Conservation (phyloP, 2,329 filamentous ascomycete species). For the Fusarium sp. region DNA sequence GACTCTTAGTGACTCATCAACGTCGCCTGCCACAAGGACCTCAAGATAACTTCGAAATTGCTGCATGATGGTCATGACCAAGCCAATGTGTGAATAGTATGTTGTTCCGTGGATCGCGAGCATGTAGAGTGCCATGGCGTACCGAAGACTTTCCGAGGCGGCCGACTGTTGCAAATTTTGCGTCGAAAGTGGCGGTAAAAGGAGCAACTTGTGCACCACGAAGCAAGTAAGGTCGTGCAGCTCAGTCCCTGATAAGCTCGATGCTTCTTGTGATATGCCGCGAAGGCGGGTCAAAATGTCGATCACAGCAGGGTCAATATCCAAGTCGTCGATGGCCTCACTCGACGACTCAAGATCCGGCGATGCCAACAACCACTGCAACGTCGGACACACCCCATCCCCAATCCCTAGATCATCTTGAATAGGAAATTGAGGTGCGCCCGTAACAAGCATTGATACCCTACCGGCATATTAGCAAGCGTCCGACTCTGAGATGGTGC, state of each 20-base stretch:
- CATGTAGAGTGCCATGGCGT: conserved; percentile 63
- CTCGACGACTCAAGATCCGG: conserved; percentile 10
- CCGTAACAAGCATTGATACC: conserved; percentile 69
- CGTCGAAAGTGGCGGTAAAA: conserved; percentile 27
- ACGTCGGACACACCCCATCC: conserved; percentile 61
- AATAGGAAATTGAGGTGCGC: conserved; percentile 63
- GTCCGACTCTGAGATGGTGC: rapidly evolving
- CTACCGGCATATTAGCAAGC: conserved; percentile 47
- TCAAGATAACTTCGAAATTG: conserved; percentile 50
- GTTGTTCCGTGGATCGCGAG: conserved; percentile 66
- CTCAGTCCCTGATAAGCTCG: conserved; percentile 53
- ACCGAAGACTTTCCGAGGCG: conserved; percentile 60
- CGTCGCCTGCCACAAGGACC: conserved; percentile 8
- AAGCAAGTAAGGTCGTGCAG: conserved; percentile 69
- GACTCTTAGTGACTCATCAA: conserved; percentile 47
- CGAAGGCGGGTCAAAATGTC: conserved; percentile 59
- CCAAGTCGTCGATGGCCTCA: conserved; percentile 31
- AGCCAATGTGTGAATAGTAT: conserved; percentile 64
- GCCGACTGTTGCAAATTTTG: conserved; percentile 25
- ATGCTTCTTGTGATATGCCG: conserved; percentile 53
- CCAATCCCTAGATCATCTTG: conserved; percentile 63
- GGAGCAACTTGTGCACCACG: conserved; percentile 63
- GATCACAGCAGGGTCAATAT: conserved; percentile 51
- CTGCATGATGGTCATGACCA: conserved; percentile 52
- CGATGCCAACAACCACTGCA: conserved; percentile 59